phyloP scores from a whole-genome alignment of 2,329 filamentous ascomycete genomes.

The Colletotrichum nymphaeae region DNA sequence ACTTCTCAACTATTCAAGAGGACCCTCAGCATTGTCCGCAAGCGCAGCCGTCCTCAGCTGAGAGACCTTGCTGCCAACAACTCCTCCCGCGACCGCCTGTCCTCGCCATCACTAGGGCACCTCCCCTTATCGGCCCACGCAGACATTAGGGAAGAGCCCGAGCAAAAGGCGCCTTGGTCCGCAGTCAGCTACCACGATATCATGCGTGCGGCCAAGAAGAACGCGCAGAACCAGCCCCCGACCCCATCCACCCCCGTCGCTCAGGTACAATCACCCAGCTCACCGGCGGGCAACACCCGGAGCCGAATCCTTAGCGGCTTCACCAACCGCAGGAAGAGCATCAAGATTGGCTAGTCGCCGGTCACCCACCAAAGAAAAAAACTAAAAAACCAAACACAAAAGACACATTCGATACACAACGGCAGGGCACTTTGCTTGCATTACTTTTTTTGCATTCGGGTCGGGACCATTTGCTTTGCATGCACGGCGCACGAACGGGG shows the following conservation, averaged over 20 bases:
- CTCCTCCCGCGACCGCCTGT: conserved; percentile 48
- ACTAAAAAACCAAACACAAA: conserved; percentile 16
- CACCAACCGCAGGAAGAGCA: conserved; percentile 52
- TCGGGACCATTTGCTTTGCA: conserved; percentile 31
- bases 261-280: conserved; percentile 39
- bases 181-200: conserved; percentile 62
- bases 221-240: conserved; percentile 40
- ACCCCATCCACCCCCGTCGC: conserved; percentile 42
- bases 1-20: conserved; percentile 60
- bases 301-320: conserved; percentile 50
- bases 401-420: neutral
- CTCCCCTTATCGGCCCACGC: conserved; percentile 49
- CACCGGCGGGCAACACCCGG: conserved; percentile 39
- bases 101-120: conserved; percentile 36
- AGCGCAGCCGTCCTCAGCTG: conserved; percentile 64
- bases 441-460: conserved; percentile 25
- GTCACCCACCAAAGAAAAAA: conserved; percentile 3
- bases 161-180: conserved; percentile 41
- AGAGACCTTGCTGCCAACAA: conserved; percentile 46
- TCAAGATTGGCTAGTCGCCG: conserved; percentile 43
- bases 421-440: conserved; percentile 15
- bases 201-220: conserved; percentile 56
- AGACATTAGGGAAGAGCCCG: conserved; percentile 44
- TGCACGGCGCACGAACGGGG: conserved; percentile 32
- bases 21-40: conserved; percentile 65